A percentile compares a stretch with the other conserved stretches of the same genome.
Conservation (phyloP, 306 rosid species). For the Citrullus mucosospermus region DNA sequence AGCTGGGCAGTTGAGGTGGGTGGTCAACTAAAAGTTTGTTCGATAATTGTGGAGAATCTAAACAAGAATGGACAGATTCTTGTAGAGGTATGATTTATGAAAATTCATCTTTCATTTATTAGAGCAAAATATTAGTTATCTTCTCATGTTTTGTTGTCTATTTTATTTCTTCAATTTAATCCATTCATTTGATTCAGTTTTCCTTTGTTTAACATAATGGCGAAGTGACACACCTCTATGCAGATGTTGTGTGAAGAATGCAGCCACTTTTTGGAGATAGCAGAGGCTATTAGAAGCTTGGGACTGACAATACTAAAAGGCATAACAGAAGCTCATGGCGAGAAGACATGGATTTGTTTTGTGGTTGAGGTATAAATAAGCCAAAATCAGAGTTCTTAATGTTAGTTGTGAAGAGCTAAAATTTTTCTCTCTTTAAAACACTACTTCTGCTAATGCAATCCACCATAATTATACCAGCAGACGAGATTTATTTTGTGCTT, state of each 20-base stretch:
- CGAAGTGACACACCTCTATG: slow-evolving; percentile 3
- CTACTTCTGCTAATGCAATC: neutral
- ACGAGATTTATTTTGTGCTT: neutral
- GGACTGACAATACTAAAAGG: slow-evolving; percentile 70
- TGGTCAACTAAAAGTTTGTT: slow-evolving; percentile 76
- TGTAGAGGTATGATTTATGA: slow-evolving; percentile 53
- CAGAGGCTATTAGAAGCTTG: slow-evolving; percentile 81
- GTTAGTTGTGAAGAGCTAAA: neutral
- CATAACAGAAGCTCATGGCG: slow-evolving; percentile 65
- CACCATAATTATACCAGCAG: neutral
- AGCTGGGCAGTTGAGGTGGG: slow-evolving; percentile 98
- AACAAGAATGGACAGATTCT: slow-evolving; percentile 89
- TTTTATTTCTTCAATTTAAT: neutral
- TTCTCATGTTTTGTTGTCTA: neutral
- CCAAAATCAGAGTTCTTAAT: neutral
- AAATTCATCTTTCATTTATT: neutral
- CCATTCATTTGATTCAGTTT: neutral
- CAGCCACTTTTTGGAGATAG: slow-evolving; percentile 92
- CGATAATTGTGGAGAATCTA: slow-evolving; percentile 72
- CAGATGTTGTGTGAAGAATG: slow-evolving; percentile 95
- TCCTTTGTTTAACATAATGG: neutral
- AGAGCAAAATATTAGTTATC: neutral
- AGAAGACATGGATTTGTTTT: slow-evolving; percentile 83
- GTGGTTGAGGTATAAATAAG: slow-evolving; percentile 66
- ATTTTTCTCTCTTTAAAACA: neutral